These are phyloP conservation scores for Aphanomyces cochlioides DNA, from an alignment of 352 stramenopile species.

Conservation along the genomic window DNA sequence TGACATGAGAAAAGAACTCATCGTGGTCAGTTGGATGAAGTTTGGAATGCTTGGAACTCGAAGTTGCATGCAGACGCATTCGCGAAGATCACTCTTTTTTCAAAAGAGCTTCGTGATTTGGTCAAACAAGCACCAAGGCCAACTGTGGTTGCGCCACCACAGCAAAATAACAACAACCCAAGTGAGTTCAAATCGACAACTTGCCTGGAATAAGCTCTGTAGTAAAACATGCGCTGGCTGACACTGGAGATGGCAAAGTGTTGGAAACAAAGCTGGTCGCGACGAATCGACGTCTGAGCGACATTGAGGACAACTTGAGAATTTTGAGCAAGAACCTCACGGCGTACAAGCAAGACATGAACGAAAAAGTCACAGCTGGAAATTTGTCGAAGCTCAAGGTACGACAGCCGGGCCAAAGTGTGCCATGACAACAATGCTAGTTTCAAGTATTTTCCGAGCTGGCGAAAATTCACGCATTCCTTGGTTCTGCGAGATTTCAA, in stretches of 20 bases:
- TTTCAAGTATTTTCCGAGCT: slow-evolving; percentile 31
- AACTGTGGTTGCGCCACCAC: too few relatives aligned
- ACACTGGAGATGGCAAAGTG: slow-evolving; percentile 21
- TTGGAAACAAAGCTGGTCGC: slow-evolving; percentile 30
- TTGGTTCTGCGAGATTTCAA: slow-evolving; percentile 25
- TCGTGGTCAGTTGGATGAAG: slow-evolving; percentile 16
- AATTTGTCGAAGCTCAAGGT: slow-evolving; percentile 29
- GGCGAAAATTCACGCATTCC: slow-evolving; percentile 28
- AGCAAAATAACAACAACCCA: too few relatives aligned
- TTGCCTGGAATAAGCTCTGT: too few relatives aligned
- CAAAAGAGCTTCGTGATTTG: slow-evolving; percentile 25
- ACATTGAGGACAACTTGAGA: slow-evolving; percentile 24
- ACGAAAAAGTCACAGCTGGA: slow-evolving; percentile 23
- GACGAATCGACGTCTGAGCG: slow-evolving; percentile 26
- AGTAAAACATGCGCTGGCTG: neutral
- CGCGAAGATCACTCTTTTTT: slow-evolving; percentile 5
- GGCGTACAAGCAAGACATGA: slow-evolving; percentile 22
- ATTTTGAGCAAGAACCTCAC: slow-evolving; percentile 26
- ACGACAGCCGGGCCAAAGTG: neutral
- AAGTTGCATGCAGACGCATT: slow-evolving; percentile 28
- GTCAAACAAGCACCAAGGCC: neutral
- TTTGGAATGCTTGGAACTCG: slow-evolving; percentile 20
- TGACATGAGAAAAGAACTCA: neutral
- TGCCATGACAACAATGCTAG: neutral
- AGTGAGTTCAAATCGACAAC: too few relatives aligned